Base-by-base conservation (phyloP, 352 stramenopile species). In the Aphanomyces cochlioides region DNA sequence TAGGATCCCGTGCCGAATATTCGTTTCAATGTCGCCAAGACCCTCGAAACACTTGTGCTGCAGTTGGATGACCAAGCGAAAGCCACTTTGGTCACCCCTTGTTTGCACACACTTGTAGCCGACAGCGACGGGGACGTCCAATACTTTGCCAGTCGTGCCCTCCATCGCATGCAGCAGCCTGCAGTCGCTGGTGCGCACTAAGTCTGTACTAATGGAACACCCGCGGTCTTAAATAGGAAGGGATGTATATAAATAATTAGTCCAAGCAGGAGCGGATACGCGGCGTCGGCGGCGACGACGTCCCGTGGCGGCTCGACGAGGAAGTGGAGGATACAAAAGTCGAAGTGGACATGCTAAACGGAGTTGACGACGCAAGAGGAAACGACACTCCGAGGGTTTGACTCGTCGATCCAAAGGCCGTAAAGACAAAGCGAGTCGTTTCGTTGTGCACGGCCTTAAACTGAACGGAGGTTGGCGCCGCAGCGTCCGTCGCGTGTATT, bases 21-120 rank as follows among this genome's bases (percentile, higher is more conserved):
- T 63, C 91, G 97, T 34, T 99, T 99, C 74, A 99, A 99, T 78
- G 95, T 99, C 41, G 95, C 96, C 28, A 99, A 99, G 82, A 96
- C 90, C 37, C 78, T 99, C 38, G 83, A 96, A 66, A 82, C 83
- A 19, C 80, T 99, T 2, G 84, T 78, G 38, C 74, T 79, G 39
- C 85, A 92, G 72, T 88, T 96, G 79, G 85, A 81, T 48, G 74
- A 68, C 59, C 67, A 72, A 66, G 72, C 83, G 21, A 82, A 93
- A 60, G 81, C 88, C 40, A 75, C 78, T 40, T 83, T 91, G 69
- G 88, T 98, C 43, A 76, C 78, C 61, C 91, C 92, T 54, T 93
- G 95, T 57, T 81, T 98, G 57, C 81, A 83, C 43, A 76, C 87
- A 59, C 74, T 98, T 73, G 74, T 86, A 28, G 88, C 98, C 71